Evolutionary conservation across 2,329 filamentous ascomycete species (phyloP), one percentile per base, ranked within the genome.

Genomic region (Coleophoma cylindrospora): DNA sequence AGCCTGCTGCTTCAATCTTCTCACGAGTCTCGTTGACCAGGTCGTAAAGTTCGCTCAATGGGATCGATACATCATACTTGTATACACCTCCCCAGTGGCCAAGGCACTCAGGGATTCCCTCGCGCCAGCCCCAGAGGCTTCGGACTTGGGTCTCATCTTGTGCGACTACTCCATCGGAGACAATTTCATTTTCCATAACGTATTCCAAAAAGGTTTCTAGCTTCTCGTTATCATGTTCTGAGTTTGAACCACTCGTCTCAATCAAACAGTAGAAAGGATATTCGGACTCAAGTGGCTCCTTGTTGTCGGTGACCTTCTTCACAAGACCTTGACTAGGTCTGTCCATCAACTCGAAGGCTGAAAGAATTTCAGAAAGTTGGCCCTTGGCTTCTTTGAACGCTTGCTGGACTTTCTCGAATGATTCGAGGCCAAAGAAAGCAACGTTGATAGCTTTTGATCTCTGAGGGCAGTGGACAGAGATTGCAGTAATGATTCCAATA

Each of bases 311-410:
- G 34, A 91, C 87, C 48, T 77, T 73, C 50, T 83, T 77, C 37
- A 95, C 89, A 37, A 96, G 74, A 54, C 83, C 75, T 70, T 97
- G 94, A 55, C 84, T 92, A 55, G 83, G 77, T 15, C 81, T 83
- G 61, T 99, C 94, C 92, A 99, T 99, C 56, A 99, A 77, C 73
- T 99, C 94, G 66, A 99, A 99, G 0, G 94, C 94, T 3, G 92
- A 97, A 4, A 99, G 79, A 61, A 99, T 97, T 71, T 99, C 94
- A 1, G 87, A 90, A 1, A 99, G 81, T 66, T 96, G 89, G 37
- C 77, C 76, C 75, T 96, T 97, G 48, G 94, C 92, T 68, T 92
- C 89, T 43, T 82, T 79, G 76, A 94, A 99, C 1, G 92, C 90
- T 60, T 80, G 72, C 64, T 94, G 89, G 12, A 90, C 89, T 66